Evolutionary conservation across 768 basidiomycete species (phyloP).

Genomic region (Porphyrellus cyaneotinctus): DNA sequence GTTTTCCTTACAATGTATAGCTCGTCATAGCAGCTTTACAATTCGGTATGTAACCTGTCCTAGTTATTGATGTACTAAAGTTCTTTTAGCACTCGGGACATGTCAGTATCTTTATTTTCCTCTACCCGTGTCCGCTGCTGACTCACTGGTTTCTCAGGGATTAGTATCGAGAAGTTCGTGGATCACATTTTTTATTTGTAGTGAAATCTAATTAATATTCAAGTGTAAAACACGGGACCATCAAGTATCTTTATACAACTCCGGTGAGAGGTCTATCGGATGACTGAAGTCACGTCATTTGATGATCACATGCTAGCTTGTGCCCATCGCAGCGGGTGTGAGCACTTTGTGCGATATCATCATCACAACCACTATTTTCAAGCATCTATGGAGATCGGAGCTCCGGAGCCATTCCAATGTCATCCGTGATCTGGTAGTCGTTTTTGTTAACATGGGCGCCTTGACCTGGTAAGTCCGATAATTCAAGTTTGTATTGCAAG

Average conservation of each 20-base stretch:
- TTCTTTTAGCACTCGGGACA: conserved; percentile 3
- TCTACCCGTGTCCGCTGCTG: background rate
- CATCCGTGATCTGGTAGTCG: conserved; percentile 7
- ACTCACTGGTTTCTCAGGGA: background rate
- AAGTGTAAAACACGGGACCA: conserved; percentile 1
- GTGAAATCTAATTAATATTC: background rate
- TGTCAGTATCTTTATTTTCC: conserved; percentile 1
- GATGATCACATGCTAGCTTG: background rate
- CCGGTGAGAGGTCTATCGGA: background rate
- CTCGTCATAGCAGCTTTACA: background rate
- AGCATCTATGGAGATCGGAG: conserved; percentile 9
- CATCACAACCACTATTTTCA: conserved; percentile 12
- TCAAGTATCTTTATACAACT: conserved; percentile 5
- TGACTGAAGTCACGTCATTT: background rate
- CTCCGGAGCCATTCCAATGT: conserved; percentile 1
- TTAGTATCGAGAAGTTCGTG: conserved; percentile 2
- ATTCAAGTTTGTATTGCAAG: too few relatives aligned
- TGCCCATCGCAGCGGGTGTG: conserved; percentile 1
- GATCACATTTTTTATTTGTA: background rate
- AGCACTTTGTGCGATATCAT: conserved; percentile 12
- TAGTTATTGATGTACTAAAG: background rate
- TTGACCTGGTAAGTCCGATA: conserved; percentile 7
- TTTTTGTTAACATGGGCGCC: conserved; percentile 16
- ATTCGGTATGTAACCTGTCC: background rate
- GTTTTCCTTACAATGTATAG: background rate